These are phyloP conservation scores for Pinus albicaulis DNA, from an alignment of 75 land plant genomes.

Conservation along the genomic window DNA sequence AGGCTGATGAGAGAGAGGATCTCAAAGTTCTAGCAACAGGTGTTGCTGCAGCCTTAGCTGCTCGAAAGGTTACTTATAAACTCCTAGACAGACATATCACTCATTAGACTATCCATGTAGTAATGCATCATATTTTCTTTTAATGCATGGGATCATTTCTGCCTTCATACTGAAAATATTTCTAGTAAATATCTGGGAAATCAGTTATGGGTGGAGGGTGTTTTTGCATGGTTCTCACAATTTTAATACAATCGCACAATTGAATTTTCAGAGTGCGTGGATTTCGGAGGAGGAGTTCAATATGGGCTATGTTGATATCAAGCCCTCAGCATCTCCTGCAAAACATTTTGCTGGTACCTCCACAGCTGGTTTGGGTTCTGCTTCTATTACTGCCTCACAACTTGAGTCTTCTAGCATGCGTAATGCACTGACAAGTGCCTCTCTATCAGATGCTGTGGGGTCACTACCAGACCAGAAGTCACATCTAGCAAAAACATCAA, in stretches of 20 bases:
- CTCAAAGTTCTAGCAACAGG: constrained; percentile 97
- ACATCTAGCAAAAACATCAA: constrained; percentile 19
- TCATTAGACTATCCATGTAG: background rate
- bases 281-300: constrained; percentile 94
- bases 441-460: constrained; percentile 19
- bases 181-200: background rate
- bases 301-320: constrained; percentile 83
- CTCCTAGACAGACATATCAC: background rate
- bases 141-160: background rate
- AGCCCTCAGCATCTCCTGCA: constrained; percentile 63
- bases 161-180: background rate
- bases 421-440: background rate
- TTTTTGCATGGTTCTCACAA: background rate
- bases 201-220: background rate
- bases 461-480: constrained; percentile 23
- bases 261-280: constrained; percentile 65
- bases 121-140: background rate
- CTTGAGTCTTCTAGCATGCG: constrained; percentile 21
- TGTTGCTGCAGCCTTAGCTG: constrained; percentile 95
- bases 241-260: background rate
- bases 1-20: constrained; percentile 95
- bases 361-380: constrained; percentile 22
- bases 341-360: constrained; percentile 32
- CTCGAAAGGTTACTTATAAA: constrained; percentile 71
- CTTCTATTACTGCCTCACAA: constrained; percentile 18